Base-by-base conservation (phyloP, 2,329 filamentous ascomycete genomes). In the Clarireedia monteithiana region DNA sequence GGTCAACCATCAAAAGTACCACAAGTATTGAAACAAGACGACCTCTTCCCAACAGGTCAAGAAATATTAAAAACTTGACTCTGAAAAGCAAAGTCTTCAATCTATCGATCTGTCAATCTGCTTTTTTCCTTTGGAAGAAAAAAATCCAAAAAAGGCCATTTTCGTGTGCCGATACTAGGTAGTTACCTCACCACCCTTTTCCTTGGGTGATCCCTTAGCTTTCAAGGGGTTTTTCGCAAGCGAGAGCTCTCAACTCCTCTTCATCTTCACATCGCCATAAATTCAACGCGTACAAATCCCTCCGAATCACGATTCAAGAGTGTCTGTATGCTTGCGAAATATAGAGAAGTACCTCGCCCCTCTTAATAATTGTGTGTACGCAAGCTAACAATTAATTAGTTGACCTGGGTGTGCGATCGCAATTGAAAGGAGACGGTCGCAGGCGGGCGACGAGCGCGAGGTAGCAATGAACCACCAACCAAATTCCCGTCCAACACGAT, bases 401-500 rank as follows among this genome's bases (percentile, higher is more conserved):
- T 49, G 47, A 58, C 53, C 48, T 52, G 54, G 49, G 54, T 51
- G 54, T 50, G 59, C 61, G 52, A 57, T 63, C 59, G 63, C 60
- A 58, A 59, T 57, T 57, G 50, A 59, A 46, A 59, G 61, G 58
- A 53, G 58, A 58, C 61, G 55, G 51, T 55, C 50, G 48, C 56
- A 55, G 59, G 55, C 47, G 56, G 47, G 56, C 57, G 52, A 58
- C 55, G 53, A 57, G 44, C 36, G 50, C 53, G 38, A 49, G 49
- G 50, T 50, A 55, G 58, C 51, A 49, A 58, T 55, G 57, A 53
- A 39, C 50, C 53, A 44, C 53, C 50, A 52, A 34, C 58, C 58
- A 20, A 59, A 53, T 55, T 58, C 58, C 30, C 53, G 66, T 51
- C 56, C 64, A 48, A 68, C 65, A 14, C 62, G 66, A 39, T 67